Evolutionary conservation across 129 eudicot genomes (phyloP).

Genomic region (Gnaphalium uliginosum): DNA sequence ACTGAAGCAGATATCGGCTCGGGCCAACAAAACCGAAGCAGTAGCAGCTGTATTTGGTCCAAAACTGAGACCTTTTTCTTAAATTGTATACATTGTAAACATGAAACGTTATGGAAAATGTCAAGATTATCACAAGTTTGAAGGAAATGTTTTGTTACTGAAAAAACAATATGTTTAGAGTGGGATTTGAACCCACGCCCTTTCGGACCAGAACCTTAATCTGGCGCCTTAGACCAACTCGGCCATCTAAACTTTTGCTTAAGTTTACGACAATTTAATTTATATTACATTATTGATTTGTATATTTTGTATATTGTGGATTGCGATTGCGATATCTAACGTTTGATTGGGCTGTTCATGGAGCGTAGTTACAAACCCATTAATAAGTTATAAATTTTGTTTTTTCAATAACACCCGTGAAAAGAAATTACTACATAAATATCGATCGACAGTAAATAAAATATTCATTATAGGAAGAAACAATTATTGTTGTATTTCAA

Average conservation of each 20-base stretch:
- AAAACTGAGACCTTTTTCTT: neutral
- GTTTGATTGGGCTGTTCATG: neutral
- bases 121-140: too few species aligned
- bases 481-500: neutral
- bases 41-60: neutral
- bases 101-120: neutral
- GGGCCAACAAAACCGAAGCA: too few species aligned
- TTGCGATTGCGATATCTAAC: neutral
- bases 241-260: constrained; percentile 68
- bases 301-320: neutral
- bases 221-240: constrained; percentile 99
- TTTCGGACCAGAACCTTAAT: constrained; percentile 99
- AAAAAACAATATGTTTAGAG: constrained; percentile 52
- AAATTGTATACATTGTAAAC: neutral
- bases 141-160: neutral
- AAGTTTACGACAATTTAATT: too few species aligned
- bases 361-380: too few species aligned
- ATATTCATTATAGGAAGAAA: neutral
- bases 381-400: too few species aligned
- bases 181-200: constrained; percentile 98
- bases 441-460: too few species aligned
- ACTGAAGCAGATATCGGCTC: too few species aligned
- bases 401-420: too few species aligned
- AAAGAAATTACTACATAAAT: too few species aligned
- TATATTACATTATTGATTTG: too few species aligned